Base-by-base conservation (phyloP, 495 filamentous ascomycete species). In the Aspergillus olivimuriae region DNA sequence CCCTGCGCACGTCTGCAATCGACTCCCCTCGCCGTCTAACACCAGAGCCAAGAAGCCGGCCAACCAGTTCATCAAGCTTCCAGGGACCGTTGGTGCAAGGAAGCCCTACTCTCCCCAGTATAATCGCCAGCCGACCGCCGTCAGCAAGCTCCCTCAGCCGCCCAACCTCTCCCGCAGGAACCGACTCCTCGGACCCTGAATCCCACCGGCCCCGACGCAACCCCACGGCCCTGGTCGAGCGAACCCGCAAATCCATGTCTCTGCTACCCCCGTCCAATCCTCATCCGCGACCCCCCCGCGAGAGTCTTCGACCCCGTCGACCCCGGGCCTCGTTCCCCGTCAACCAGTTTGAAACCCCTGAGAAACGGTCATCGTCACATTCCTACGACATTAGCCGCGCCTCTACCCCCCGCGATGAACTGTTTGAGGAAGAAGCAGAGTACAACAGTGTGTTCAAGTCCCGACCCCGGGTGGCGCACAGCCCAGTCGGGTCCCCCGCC, bases 371-470 rank as follows among this genome's bases (percentile, higher is more conserved):
- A 69, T 24, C 20, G 52, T 15, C 16, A 11, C 33, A 46, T 32
- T 39, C 44, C 18, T 44, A 46, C 39, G 62, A 64, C n/a, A 49
- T 39, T 12, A 50, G 50, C 34, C 40, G 66, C 2, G 65, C 64
- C 4, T 65, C 70, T 0, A 80, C 76, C 16, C 78, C 76, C 3
- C 65, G 69, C 18, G 78, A 83, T 51, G 62, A 74, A 38, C 65
- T 87, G 24, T 79, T 86, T 39, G 66, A 74, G 23, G 76, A 79
- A n/a, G 77, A 82, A 39, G 81, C 81, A 12, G 84, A 86, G 51
- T 89, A 92, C 56, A 83, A 85, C 37, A 85, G 83, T 39, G 82
- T 95, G 1, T 95, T 95, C 63, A 89, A 81, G 64, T 88, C 86
- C 30, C 63, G 89, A 47, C 89, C 89, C 1, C 84, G 82, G 49